A percentile compares a stretch with the other conserved stretches of the same genome.
Conservation (phyloP, 345 rosid species). For the Citrus sinensis region DNA sequence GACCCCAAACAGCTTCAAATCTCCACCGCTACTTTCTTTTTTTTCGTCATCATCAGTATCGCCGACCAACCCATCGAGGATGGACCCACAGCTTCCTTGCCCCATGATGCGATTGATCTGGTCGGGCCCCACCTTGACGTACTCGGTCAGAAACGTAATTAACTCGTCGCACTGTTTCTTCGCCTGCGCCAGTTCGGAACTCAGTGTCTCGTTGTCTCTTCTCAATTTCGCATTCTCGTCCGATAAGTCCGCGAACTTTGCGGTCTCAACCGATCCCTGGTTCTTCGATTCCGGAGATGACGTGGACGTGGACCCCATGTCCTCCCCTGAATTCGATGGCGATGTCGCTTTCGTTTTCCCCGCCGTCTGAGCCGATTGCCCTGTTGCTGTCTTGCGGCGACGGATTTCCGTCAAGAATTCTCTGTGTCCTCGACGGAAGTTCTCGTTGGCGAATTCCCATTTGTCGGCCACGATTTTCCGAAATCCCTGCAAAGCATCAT, state of each 20-base stretch:
- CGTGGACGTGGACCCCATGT: slow-evolving; percentile 72
- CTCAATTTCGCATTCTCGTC: slow-evolving; percentile 87
- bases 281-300: slow-evolving; percentile 75
- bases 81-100: slow-evolving; percentile 34
- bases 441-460: slow-evolving; percentile 83
- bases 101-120: slow-evolving; percentile 60
- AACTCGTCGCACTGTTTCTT: slow-evolving; percentile 78
- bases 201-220: slow-evolving; percentile 60
- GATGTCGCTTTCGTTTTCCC: slow-evolving; percentile 30
- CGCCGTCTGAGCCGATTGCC: slow-evolving; percentile 14
- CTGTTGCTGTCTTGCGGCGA: slow-evolving; percentile 53
- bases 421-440: slow-evolving; percentile 54
- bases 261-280: slow-evolving; percentile 66
- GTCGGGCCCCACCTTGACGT: slow-evolving; percentile 65
- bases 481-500: slow-evolving; percentile 44
- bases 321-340: slow-evolving; percentile 72
- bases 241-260: slow-evolving; percentile 50
- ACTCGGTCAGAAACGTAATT: slow-evolving; percentile 53
- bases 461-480: slow-evolving; percentile 76
- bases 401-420: slow-evolving; percentile 50
- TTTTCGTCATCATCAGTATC: slow-evolving; percentile 6
- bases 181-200: slow-evolving; percentile 74
- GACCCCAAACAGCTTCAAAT: slow-evolving; percentile 81
- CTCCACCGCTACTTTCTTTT: slow-evolving; percentile 32
- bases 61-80: slow-evolving; percentile 11